Percentiles rank a stretch among this genome's conserved stretches.
Conservation (phyloP, 2,329 filamentous ascomycete genomes). For the Pseudogymnoascus sp. region DNA sequence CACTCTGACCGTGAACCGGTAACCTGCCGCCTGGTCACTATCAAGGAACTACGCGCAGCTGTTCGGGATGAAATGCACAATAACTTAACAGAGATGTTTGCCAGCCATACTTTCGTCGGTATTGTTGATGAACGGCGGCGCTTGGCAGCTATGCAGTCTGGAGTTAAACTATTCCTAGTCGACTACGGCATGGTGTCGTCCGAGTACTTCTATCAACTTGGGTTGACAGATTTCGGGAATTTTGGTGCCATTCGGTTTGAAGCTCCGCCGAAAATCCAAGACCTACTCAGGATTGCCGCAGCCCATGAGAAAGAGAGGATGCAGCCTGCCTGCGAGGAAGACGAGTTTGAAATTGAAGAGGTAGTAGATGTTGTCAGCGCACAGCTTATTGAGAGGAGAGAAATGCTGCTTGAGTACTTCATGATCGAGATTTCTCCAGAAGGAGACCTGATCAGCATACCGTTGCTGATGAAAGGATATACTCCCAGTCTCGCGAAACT, state of each 20-base stretch:
- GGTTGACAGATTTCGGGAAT: constrained; percentile 91
- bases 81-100: constrained; percentile 78
- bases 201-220: constrained; percentile 94
- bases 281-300: constrained; percentile 65
- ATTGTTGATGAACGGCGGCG: constrained; percentile 81
- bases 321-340: constrained; percentile 26
- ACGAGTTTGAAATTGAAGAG: constrained; percentile 57
- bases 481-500: constrained; percentile 78
- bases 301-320: constrained; percentile 55
- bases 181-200: constrained; percentile 83
- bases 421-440: constrained; percentile 70
- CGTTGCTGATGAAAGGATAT: constrained; percentile 82
- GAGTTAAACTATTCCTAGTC: constrained; percentile 83
- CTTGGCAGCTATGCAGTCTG: constrained; percentile 86
- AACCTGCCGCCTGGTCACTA: constrained; percentile 67
- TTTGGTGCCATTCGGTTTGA: constrained; percentile 78
- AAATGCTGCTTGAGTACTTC: constrained; percentile 93
- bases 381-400: constrained; percentile 65
- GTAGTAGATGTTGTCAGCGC: constrained; percentile 57
- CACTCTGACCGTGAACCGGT: constrained; percentile 60
- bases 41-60: constrained; percentile 73
- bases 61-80: constrained; percentile 79
- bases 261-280: constrained; percentile 62
- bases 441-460: constrained; percentile 71
- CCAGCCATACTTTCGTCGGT: constrained; percentile 85